phyloP scores from a whole-genome alignment of 2,329 filamentous ascomycete species.

The Periconia sp. region DNA sequence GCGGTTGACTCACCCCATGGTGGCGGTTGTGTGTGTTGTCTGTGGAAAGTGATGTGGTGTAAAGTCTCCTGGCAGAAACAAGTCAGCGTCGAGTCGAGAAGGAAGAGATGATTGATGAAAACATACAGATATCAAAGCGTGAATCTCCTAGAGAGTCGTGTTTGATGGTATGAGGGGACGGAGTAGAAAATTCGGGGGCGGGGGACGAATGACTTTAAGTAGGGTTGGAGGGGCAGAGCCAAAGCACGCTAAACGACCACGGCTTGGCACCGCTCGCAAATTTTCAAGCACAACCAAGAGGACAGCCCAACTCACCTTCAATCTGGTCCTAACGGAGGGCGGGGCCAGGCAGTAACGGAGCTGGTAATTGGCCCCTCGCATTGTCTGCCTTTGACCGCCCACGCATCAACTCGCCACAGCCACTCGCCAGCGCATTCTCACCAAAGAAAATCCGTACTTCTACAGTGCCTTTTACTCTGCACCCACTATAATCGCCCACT shows the following conservation, averaged over 20 bases:
- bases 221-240: not conserved
- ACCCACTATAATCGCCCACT: too few relatives aligned
- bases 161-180: not conserved
- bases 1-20: constrained; percentile 64
- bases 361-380: not conserved
- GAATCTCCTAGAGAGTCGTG: not conserved
- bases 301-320: not conserved
- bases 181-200: not conserved
- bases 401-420: not conserved
- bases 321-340: not conserved
- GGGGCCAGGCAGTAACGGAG: not conserved
- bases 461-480: too few relatives aligned
- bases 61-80: constrained; percentile 17
- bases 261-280: too few relatives aligned
- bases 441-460: not conserved
- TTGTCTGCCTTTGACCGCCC: not conserved
- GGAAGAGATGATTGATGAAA: not conserved
- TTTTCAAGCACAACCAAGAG: not conserved
- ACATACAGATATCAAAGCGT: not conserved
- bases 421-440: not conserved
- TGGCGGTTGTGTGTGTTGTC: constrained; percentile 50
- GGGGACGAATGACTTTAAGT: not conserved
- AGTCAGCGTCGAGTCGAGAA: not conserved
- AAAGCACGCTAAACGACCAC: not conserved
- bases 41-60: constrained; percentile 29